Conservation (phyloP, 2,329 filamentous ascomycete species). For the Moelleriella libera region DNA sequence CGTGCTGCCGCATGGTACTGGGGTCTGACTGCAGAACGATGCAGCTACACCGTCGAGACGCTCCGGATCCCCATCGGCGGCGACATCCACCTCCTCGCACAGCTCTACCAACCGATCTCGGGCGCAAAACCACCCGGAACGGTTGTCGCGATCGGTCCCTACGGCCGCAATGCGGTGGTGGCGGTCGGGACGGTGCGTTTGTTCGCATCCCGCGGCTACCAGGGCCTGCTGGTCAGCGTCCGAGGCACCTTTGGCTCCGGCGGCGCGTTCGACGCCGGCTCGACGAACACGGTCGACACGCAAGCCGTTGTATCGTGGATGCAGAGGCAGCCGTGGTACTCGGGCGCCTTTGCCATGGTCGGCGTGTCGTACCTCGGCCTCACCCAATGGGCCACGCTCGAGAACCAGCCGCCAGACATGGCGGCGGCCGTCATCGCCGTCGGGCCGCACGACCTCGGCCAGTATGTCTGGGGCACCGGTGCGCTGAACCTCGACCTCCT, state of each 20-base stretch:
- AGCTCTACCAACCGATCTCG: neutral
- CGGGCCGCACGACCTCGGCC: neutral
- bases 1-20: neutral
- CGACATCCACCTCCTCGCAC: neutral
- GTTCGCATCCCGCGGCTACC: neutral
- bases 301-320: neutral
- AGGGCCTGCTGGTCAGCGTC: neutral
- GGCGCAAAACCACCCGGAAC: neutral
- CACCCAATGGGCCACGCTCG: neutral
- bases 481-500: neutral
- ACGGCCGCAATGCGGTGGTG: neutral
- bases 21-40: neutral
- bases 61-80: neutral
- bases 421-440: neutral
- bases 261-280: neutral
- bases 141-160: neutral
- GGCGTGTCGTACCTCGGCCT: neutral
- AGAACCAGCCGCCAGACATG: neutral
- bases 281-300: neutral
- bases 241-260: neutral
- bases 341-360: slow-evolving; percentile 1
- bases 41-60: neutral
- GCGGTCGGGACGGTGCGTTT: neutral
- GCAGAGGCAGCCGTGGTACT: slow-evolving; percentile 1
- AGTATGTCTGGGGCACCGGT: neutral